Evolutionary conservation across 352 stramenopile genomes (phyloP), one percentile per base, ranked within the genome.

Genomic region (Pythium inflatum): DNA sequence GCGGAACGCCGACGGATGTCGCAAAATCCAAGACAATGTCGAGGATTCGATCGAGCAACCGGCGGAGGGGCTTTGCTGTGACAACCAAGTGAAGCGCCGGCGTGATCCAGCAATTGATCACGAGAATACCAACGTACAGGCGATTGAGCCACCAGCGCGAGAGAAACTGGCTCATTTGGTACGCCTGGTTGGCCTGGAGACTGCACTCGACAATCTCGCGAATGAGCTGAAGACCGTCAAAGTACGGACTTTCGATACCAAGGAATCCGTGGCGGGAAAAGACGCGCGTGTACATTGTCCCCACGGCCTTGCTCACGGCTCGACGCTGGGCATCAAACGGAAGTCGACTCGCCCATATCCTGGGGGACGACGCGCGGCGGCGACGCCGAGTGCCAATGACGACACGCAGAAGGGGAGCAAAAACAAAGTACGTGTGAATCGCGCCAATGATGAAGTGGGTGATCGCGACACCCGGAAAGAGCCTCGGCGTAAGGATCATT

Each of bases 101-200:
- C 25, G 70, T 60, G 8, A 41, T 20, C 25, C 59, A 64, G 22
- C 70, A 73, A 53, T 76, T 76, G 27, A 53, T 2, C 20, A 73
- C 57, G 14, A 73, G 48, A 22, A 64, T 51, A 13, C 6, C 56
- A 9, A 75, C 68, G 34, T 59, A 71, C n/a, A 63, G 41, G 20
- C 63, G 56, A 24, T 75, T 75, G 40, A 71, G 56, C 20, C 62
- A 14, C 20, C 46, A 20, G 27, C 68, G 55, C 5, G 62, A 53
- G 9, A 75, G 50, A 20, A 31, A 53, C 11, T 55, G 28, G 30
- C 64, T 70, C 64, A 76, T 73, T 24, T 61, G 65, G 20, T 70
- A 74, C 18, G 65, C 70, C n/a, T 77, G 70, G 24, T 48, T 25
- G 4, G 70, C 65, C 40, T 77, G 70, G 6, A 77, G 34, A 6